Evolutionary conservation across 2,329 filamentous ascomycete genomes (phyloP), one percentile per base, ranked within the genome.

Genomic region (Aspergillus uvarum): DNA sequence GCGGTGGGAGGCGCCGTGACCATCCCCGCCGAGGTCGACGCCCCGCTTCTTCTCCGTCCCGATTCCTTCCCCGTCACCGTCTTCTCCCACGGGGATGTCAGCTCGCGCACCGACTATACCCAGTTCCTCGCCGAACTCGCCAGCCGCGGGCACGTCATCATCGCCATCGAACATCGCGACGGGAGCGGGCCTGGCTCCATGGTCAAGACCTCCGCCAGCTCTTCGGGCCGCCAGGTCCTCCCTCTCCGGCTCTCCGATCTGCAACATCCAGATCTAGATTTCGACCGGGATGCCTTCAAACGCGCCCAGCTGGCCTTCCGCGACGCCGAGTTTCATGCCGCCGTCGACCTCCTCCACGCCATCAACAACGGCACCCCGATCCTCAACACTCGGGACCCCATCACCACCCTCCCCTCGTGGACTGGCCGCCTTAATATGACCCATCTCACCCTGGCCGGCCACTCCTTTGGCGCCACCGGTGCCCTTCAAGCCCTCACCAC

Each of bases 121-220:
- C 29, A 56, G 21, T 56, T 56, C 21, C 54, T 56, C 14, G 54
- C 47, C 3, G 54, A 56, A 14, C 31, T 56, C 12, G 54, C 54
- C 44, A 56, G 54, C 19, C 54, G 54, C 5, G 54, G 54, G 3
- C 54, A 56, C 42, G 47, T 56, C 6, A 32, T 49, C 21, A 19
- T 56, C 47, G 54, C 54, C 21, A 56, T 56, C 5, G 54, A 56
- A 32, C 54, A 56, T 29, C 54, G 54, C 19, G 54, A 56, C 8
- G 54, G 54, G 3, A 56, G 54, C 19, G 54, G 54, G 4, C 54
- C 54, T 7, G 54, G 54, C 4, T 38, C 54, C 19, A 11, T 56
- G 8, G 47, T 56, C 54, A 56, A 56, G 54, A 22, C 47, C 31
- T 50, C 54, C n/a, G 44, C 54, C 11, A 38, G 11, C 54, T 38